Conservation (phyloP, 2,329 filamentous ascomycete genomes). For the Exophiala sideris region DNA sequence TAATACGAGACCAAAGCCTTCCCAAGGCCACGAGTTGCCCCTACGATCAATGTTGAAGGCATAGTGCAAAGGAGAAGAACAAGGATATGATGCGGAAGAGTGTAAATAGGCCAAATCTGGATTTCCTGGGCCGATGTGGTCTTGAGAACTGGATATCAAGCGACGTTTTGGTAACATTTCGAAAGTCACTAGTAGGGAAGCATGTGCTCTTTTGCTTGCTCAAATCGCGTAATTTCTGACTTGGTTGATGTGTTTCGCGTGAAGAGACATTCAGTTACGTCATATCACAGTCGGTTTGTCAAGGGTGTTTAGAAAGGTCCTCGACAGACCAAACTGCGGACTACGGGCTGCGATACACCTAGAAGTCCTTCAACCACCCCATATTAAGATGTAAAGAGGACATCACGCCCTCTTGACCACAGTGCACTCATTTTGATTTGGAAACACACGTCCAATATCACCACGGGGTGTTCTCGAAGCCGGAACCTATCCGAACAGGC, state of each 20-base stretch:
- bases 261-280: background rate
- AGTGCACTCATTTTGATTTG: no score
- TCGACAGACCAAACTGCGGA: no score
- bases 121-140: background rate
- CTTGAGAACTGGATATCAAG: background rate
- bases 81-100: background rate
- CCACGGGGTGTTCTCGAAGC: no score
- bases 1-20: slow-evolving; percentile 60
- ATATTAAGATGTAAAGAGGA: no score
- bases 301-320: no score
- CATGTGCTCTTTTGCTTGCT: background rate
- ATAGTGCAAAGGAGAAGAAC: background rate
- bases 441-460: no score
- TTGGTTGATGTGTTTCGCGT: no score
- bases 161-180: background rate
- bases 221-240: background rate
- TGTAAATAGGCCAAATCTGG: background rate
- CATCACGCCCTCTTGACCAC: no score
- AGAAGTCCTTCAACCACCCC: no score
- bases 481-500: no score
- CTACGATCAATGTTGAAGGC: slow-evolving; percentile 56
- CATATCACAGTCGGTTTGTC: background rate
- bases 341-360: no score
- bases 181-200: background rate
- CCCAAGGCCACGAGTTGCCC: slow-evolving; percentile 66